These are phyloP conservation scores for Candida argentea DNA, from an alignment of 805 yeast genomes.

Conservation along the genomic window DNA sequence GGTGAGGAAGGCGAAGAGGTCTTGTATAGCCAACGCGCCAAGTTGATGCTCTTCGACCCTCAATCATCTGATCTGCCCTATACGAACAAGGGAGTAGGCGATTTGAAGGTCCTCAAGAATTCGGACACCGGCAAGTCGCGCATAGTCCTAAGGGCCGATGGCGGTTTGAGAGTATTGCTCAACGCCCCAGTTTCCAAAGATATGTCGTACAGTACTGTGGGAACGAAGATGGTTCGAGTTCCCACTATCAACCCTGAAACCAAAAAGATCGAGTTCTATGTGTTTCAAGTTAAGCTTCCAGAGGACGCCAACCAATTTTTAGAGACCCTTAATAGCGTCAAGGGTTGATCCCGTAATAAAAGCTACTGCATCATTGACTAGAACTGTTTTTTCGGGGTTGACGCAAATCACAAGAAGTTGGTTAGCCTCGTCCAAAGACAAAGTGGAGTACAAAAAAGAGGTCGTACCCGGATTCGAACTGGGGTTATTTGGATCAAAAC, in stretches of 20 bases:
- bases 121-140: slow-evolving; percentile 55
- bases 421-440: no score
- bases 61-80: slow-evolving; percentile 42
- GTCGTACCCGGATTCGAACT: slow-evolving; percentile 80
- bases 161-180: slow-evolving; percentile 68
- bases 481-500: slow-evolving; percentile 76
- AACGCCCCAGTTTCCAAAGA: slow-evolving; percentile 53
- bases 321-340: slow-evolving; percentile 18
- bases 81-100: slow-evolving; percentile 69
- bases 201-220: slow-evolving; percentile 48
- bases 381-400: no score
- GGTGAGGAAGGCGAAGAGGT: slow-evolving; percentile 81
- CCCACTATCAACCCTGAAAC: slow-evolving; percentile 46
- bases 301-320: slow-evolving; percentile 52
- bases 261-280: slow-evolving; percentile 52
- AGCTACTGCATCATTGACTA: no score
- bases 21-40: slow-evolving; percentile 57
- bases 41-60: slow-evolving; percentile 51
- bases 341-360: no score
- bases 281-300: slow-evolving; percentile 69
- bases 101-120: slow-evolving; percentile 59
- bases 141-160: slow-evolving; percentile 78
- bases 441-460: no score
- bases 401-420: no score
- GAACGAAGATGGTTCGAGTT: slow-evolving; percentile 56